Conservation (phyloP, 179 eudicot species). For the Spinacia oleracea region DNA sequence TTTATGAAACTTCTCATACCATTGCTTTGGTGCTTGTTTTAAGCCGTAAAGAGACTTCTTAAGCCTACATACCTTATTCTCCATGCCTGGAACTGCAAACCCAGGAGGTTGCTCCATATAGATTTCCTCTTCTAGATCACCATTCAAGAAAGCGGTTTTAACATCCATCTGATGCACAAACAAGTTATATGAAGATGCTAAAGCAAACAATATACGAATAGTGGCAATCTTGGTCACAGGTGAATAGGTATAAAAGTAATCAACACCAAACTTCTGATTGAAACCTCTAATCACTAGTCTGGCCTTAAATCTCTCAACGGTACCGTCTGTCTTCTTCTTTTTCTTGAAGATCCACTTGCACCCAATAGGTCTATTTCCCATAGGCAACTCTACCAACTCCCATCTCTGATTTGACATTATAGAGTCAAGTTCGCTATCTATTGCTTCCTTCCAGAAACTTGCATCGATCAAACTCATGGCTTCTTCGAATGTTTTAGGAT, state of each 20-base stretch:
- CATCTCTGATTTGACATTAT: neutral
- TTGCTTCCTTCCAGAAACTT: neutral
- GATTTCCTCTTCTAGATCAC: neutral
- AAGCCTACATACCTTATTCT: too few relatives aligned
- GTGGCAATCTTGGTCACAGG: neutral
- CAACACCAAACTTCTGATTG: neutral
- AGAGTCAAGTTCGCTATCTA: neutral
- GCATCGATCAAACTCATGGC: neutral
- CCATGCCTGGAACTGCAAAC: too few relatives aligned
- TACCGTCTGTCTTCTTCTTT: neutral
- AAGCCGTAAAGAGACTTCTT: too few relatives aligned
- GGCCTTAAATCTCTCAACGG: neutral
- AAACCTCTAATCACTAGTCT: neutral
- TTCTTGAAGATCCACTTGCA: neutral
- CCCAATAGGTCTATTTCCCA: neutral
- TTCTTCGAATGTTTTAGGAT: neutral
- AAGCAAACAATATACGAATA: conserved; percentile 2
- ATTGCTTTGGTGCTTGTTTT: neutral
- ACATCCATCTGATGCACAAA: neutral
- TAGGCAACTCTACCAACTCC: neutral
- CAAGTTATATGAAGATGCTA: neutral
- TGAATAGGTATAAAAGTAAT: neutral
- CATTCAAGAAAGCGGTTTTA: neutral
- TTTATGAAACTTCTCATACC: too few relatives aligned
- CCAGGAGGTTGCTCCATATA: neutral